Conservation (phyloP, 768 basidiomycete species). For the Stropharia rugosoannulata region DNA sequence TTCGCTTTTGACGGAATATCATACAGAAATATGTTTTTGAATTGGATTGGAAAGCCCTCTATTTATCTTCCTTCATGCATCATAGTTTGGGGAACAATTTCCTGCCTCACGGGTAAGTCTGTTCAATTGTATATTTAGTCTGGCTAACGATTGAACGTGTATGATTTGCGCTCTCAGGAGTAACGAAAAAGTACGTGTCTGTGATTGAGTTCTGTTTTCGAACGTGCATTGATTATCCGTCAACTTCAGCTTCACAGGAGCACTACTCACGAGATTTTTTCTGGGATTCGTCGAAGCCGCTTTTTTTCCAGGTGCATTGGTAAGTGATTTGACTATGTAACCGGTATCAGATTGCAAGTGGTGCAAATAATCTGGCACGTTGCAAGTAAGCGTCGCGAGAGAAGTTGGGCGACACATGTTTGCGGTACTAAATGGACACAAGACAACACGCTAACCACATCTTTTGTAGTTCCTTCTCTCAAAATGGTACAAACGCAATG, state of each 20-base stretch:
- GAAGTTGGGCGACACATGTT: background rate
- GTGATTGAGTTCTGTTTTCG: background rate
- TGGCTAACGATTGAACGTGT: background rate
- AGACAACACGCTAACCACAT: background rate
- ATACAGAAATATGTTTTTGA: constrained; percentile 70
- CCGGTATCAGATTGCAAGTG: background rate
- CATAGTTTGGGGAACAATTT: constrained; percentile 71
- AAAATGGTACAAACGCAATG: constrained; percentile 76
- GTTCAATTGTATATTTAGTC: background rate
- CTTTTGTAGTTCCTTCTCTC: constrained; percentile 51
- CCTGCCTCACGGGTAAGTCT: constrained; percentile 47
- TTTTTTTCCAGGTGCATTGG: constrained; percentile 64
- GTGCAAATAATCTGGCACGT: background rate
- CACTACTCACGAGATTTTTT: constrained; percentile 74
- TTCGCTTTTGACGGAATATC: background rate
- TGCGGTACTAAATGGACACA: no score
- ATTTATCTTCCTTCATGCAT: constrained; percentile 66
- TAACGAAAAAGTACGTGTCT: constrained; percentile 35
- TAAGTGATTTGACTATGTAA: constrained; percentile 17
- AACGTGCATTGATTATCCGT: constrained; percentile 10
- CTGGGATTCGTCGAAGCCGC: constrained; percentile 68
- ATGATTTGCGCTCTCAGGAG: constrained; percentile 23
- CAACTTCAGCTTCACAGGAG: constrained; percentile 56
- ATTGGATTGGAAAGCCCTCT: constrained; percentile 66
- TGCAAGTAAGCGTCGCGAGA: background rate